phyloP scores from a whole-genome alignment of 116 monocot genomes.

The Trichopus zeylanicus region DNA sequence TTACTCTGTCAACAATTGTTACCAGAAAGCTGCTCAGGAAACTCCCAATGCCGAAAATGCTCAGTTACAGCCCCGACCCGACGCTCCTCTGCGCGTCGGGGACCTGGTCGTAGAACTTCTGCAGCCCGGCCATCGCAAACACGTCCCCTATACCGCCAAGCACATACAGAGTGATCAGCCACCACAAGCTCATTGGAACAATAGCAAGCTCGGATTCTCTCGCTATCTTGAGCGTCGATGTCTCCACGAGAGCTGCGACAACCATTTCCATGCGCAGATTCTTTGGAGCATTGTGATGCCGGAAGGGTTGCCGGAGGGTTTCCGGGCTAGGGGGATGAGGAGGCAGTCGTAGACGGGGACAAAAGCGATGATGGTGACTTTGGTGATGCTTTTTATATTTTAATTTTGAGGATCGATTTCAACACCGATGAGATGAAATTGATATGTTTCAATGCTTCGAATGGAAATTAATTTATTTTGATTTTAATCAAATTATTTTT shows the following conservation, averaged over 20 bases:
- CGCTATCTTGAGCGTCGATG: constrained; percentile 31
- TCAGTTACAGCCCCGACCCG: constrained; percentile 42
- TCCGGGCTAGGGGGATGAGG: constrained; percentile 13
- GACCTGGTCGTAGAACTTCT: constrained; percentile 63
- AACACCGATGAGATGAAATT: too few relatives aligned
- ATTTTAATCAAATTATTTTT: too few relatives aligned
- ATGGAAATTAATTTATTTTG: too few relatives aligned
- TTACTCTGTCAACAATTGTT: constrained; percentile 17
- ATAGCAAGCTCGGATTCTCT: constrained; percentile 10
- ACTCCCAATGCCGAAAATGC: constrained; percentile 40
- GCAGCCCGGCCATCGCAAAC: constrained; percentile 42
- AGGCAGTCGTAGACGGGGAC: constrained; percentile 22
- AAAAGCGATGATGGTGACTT: constrained; percentile 12
- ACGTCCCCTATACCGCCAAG: constrained; percentile 29
- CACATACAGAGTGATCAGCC: constrained; percentile 45
- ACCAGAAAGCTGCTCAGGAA: constrained; percentile 50
- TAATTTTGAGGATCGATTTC: too few relatives aligned
- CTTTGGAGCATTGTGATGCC: constrained; percentile 40
- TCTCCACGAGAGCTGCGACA: constrained; percentile 45
- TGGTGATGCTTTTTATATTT: constrained; percentile 23
- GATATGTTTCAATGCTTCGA: too few relatives aligned
- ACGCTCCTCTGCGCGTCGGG: constrained; percentile 44
- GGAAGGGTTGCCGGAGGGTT: constrained; percentile 10
- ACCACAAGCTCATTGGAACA: constrained; percentile 57
- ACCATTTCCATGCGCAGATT: constrained; percentile 38